Percentiles rank a stretch among this genome's conserved stretches.
phyloP scores from a whole-genome alignment of 345 rosid species.

The Bruguiera sexangula region DNA sequence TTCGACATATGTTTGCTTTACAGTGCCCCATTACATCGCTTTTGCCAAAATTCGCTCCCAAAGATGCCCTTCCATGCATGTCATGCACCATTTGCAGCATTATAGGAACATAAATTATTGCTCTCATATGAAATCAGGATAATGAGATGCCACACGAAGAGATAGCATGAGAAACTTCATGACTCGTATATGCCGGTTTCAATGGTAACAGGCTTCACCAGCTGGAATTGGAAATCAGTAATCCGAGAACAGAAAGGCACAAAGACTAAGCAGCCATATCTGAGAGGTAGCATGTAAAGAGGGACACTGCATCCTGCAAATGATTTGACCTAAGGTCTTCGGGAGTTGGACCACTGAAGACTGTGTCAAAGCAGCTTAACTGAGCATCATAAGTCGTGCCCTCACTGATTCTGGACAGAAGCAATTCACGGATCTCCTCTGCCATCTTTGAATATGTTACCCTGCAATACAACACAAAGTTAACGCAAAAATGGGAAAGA shows the following conservation, averaged over 20 bases:
- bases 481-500: too few species aligned
- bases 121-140: too few species aligned
- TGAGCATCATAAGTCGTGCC: constrained; percentile 58
- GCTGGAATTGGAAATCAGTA: background rate
- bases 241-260: background rate
- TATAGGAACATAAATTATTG: too few species aligned
- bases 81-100: too few species aligned
- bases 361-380: constrained; percentile 62
- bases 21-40: background rate
- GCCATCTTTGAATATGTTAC: constrained; percentile 84
- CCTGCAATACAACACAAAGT: constrained; percentile 36
- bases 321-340: constrained; percentile 64
- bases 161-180: too few species aligned
- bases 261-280: constrained; percentile 41
- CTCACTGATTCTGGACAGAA: constrained; percentile 43
- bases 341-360: constrained; percentile 65
- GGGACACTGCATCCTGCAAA: constrained; percentile 85
- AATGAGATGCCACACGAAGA: background rate
- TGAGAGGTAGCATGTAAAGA: constrained; percentile 70
- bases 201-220: background rate
- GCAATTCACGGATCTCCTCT: constrained; percentile 62
- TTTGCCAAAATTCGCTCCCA: background rate
- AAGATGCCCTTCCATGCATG: too few species aligned
- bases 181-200: too few species aligned
- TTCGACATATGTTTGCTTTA: too few species aligned